Evolutionary conservation across 352 stramenopile species (phyloP).

Genomic region (Phytophthora tentaculata): DNA sequence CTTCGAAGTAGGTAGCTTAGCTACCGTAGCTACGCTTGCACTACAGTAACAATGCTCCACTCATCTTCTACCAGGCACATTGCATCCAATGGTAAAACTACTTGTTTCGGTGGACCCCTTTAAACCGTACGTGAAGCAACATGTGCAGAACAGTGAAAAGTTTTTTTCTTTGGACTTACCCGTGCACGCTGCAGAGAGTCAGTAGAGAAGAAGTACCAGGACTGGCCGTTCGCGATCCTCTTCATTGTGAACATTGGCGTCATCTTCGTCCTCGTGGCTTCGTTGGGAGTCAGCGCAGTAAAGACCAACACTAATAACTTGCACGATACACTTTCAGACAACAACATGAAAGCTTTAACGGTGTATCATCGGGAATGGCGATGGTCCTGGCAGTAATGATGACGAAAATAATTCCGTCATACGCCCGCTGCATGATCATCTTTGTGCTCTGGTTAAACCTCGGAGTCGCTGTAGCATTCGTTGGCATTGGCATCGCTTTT

Average conservation of each 20-base stretch:
- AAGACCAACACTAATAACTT: conserved; percentile 3
- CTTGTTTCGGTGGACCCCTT: conserved; percentile 3
- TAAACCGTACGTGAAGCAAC: conserved; percentile 9
- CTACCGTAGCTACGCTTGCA: background rate
- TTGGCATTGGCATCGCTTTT: conserved; percentile 48
- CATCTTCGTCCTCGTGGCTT: conserved; percentile 4
- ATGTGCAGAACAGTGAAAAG: too few relatives aligned
- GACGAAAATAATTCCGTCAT: conserved; percentile 67
- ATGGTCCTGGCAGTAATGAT: conserved; percentile 46
- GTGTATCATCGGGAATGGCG: conserved; percentile 5
- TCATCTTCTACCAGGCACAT: conserved; percentile 1
- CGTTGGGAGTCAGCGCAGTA: background rate
- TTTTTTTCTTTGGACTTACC: background rate
- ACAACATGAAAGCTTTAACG: background rate
- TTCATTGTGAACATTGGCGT: conserved; percentile 62
- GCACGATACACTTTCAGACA: conserved; percentile 1
- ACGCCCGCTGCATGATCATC: conserved; percentile 70
- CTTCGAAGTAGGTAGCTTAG: too few relatives aligned
- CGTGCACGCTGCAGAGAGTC: background rate
- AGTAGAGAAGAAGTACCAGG: conserved; percentile 40
- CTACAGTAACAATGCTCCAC: background rate
- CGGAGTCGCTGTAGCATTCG: conserved; percentile 48
- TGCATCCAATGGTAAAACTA: conserved; percentile 1
- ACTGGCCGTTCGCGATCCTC: conserved; percentile 74
- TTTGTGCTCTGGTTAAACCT: conserved; percentile 84